These are phyloP conservation scores for Alternaria conjuncta DNA, from an alignment of 2,329 filamentous ascomycete genomes.

Conservation along the genomic window DNA sequence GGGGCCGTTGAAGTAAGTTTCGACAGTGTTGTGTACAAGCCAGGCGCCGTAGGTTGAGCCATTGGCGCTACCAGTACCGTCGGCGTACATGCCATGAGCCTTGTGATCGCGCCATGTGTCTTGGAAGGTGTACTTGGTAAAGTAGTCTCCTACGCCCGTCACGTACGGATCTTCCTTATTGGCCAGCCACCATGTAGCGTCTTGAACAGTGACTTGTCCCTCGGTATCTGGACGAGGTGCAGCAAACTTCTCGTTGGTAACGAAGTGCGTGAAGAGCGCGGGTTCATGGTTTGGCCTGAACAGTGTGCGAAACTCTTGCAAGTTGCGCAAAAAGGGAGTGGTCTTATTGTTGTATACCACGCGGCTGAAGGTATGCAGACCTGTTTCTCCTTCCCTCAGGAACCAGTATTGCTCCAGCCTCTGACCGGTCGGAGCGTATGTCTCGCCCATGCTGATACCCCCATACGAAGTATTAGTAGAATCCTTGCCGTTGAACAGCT, in stretches of 20 bases:
- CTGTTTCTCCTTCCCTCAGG: constrained; percentile 66
- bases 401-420: constrained; percentile 71
- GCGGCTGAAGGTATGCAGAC: constrained; percentile 67
- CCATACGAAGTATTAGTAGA: constrained; percentile 60
- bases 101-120: constrained; percentile 65
- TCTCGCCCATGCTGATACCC: constrained; percentile 66
- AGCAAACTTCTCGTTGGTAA: constrained; percentile 61
- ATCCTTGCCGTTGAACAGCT: constrained; percentile 61
- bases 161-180: constrained; percentile 64
- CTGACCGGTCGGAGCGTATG: constrained; percentile 64
- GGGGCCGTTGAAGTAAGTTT: constrained; percentile 68
- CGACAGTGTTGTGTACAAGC: constrained; percentile 69
- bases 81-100: constrained; percentile 63
- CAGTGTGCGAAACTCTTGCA: constrained; percentile 67
- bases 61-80: constrained; percentile 58
- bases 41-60: constrained; percentile 65
- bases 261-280: constrained; percentile 65
- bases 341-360: constrained; percentile 65
- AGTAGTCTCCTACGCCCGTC: constrained; percentile 64
- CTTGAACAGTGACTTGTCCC: constrained; percentile 60
- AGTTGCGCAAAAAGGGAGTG: constrained; percentile 62
- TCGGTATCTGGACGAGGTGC: constrained; percentile 60
- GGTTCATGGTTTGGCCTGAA: constrained; percentile 63
- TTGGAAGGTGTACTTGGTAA: constrained; percentile 70
- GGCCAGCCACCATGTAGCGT: constrained; percentile 68